Evolutionary conservation across 192 early-diverging fungal genomes (phyloP).

Genomic region (Coemansia sp.): DNA sequence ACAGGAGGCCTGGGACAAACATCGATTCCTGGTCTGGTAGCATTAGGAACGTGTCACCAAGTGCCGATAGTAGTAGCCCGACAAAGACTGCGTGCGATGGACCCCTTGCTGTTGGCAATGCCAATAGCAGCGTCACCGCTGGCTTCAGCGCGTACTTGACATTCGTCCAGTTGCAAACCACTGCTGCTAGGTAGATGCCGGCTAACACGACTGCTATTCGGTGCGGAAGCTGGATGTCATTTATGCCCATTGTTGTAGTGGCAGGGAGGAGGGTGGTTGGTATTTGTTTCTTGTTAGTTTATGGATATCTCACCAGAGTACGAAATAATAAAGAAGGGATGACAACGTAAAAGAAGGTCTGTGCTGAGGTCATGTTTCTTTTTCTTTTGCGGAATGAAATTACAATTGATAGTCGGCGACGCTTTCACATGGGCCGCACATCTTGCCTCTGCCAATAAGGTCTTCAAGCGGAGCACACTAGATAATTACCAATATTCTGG

Average conservation of each 20-base stretch:
- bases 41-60: conserved; percentile 45
- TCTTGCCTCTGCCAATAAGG: not conserved
- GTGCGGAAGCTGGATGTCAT: conserved; percentile 7
- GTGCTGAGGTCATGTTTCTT: not conserved
- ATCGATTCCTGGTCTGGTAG: conserved; percentile 23
- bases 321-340: conserved; percentile 3
- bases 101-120: conserved; percentile 15
- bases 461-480: too few relatives aligned
- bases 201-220: conserved; percentile 9
- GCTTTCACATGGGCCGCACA: not conserved
- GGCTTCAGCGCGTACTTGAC: conserved; percentile 45
- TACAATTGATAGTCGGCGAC: not conserved
- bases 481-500: too few relatives aligned
- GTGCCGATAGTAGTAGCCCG: conserved; percentile 34
- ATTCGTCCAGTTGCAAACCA: conserved; percentile 11
- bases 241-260: not conserved
- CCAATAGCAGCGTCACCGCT: conserved; percentile 36
- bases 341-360: not conserved
- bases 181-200: conserved; percentile 26
- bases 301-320: not conserved
- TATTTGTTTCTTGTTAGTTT: not conserved
- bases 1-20: conserved; percentile 42
- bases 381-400: not conserved
- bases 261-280: not conserved
- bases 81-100: conserved; percentile 10